Conservation (phyloP, 495 filamentous ascomycete genomes). For the Baudoinia panamericana region DNA sequence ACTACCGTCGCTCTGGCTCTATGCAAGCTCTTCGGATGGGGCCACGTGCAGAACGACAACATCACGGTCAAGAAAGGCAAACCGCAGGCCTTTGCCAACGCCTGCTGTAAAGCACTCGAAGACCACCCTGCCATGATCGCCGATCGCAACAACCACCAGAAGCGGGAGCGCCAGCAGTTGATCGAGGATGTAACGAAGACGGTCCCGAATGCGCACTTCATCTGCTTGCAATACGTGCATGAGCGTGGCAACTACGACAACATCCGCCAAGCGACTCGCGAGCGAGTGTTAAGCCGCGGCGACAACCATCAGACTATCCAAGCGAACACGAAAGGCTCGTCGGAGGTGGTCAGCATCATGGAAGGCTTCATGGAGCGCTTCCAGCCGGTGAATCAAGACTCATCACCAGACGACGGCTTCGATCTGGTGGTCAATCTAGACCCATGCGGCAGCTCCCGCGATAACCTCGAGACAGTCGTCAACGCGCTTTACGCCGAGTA, state of each 20-base stretch:
- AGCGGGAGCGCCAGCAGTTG: conserved; percentile 72
- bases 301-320: conserved; percentile 98
- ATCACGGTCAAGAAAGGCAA: conserved; percentile 63
- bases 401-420: conserved; percentile 59
- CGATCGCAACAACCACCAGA: conserved; percentile 87
- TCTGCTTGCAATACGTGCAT: conserved; percentile 91
- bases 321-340: conserved; percentile 49
- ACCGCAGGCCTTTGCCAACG: conserved; percentile 56
- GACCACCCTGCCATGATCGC: conserved; percentile 64
- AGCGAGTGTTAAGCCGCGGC: conserved; percentile 69
- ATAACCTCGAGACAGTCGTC: conserved; percentile 75
- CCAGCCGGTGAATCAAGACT: conserved; percentile 52
- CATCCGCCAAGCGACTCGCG: conserved; percentile 61
- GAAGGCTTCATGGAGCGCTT: conserved; percentile 83
- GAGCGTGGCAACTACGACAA: conserved; percentile 45
- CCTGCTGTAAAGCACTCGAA: conserved; percentile 46
- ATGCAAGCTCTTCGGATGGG: conserved; percentile 76
- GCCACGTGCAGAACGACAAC: conserved; percentile 93
- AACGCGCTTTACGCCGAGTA: conserved; percentile 53
- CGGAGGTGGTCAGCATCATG: conserved; percentile 81
- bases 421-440: conserved; percentile 78
- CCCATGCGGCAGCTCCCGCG: conserved; percentile 56
- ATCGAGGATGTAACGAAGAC: conserved; percentile 58
- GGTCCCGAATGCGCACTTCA: conserved; percentile 50
- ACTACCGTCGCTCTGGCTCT: conserved; percentile 82